phyloP scores from a whole-genome alignment of 176 grass and related monocot genomes.

The Dactylis glomerata region DNA sequence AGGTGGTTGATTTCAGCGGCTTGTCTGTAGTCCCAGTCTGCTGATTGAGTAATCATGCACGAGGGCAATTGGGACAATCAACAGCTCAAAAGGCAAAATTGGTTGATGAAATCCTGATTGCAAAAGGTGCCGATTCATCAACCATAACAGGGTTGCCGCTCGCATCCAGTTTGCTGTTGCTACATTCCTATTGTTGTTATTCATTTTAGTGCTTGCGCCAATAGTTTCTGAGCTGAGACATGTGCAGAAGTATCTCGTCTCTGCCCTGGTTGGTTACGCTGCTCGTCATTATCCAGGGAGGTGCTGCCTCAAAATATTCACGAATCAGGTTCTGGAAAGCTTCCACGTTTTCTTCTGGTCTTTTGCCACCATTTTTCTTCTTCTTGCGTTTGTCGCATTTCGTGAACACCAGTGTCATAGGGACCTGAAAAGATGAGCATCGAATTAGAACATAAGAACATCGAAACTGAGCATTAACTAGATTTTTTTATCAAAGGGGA shows the following conservation, averaged over 20 bases:
- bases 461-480: background rate
- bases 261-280: slow-evolving; percentile 84
- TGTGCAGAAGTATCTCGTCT: slow-evolving; percentile 95
- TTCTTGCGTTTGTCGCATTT: slow-evolving; percentile 99
- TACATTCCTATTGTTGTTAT: background rate
- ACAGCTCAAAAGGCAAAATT: slow-evolving; percentile 49
- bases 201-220: slow-evolving; percentile 78
- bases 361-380: slow-evolving; percentile 88
- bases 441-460: background rate
- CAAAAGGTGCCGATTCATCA: slow-evolving; percentile 18
- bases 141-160: background rate
- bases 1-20: slow-evolving; percentile 25
- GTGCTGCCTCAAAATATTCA: slow-evolving; percentile 73
- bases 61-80: slow-evolving; percentile 28
- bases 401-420: slow-evolving; percentile 93
- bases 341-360: slow-evolving; percentile 87
- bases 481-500: too few species aligned
- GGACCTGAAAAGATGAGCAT: slow-evolving; percentile 51
- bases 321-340: slow-evolving; percentile 71
- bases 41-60: slow-evolving; percentile 51
- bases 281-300: slow-evolving; percentile 98
- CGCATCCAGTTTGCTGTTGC: slow-evolving; percentile 16
- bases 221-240: slow-evolving; percentile 96
- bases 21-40: slow-evolving; percentile 33
- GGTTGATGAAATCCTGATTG: slow-evolving; percentile 31